Base-by-base conservation (phyloP, 2,329 filamentous ascomycete species). In the Stemphylium vesicarium region DNA sequence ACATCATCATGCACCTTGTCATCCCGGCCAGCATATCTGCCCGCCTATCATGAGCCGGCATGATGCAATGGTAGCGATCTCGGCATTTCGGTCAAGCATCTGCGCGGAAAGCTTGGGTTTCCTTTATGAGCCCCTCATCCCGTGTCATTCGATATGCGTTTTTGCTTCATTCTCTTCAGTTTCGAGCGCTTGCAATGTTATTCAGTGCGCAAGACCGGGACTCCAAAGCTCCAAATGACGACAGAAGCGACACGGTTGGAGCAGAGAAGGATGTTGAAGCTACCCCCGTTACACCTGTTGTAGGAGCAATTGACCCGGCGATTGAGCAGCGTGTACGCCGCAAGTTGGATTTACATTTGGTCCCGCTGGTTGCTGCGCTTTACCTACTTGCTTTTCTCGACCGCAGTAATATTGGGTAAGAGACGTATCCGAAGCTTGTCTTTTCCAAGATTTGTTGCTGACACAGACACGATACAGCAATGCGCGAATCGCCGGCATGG, bases 401-500 rank as follows among this genome's bases (percentile, higher is more conserved):
- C 42, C 65, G 75, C 13, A 72, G 66, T 4, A 77, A 77, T 43
- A 75, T 77, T 32, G 77, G 77, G 68, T 72, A 57, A 20, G 51
- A 48, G 8, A 16, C 6, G 32, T 1, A 31, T 22, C 22, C 6
- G 16, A 3, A 18, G 13, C 5, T 11, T 12, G 7, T 26, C 6
- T 24, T 24, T 7, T 24, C 22, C 22, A 13, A 15, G 38, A 11
- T 13, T 24, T n/a, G n/a, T 35, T 4, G 22, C 40, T 47, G 16
- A 49, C 44, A 20, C 9, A 18, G 42, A 31, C 26, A 49, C 20
- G n/a, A 20, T 20, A 4, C 4, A 69, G 71, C 10, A 79, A 78
- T 53, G 77, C 77, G 13, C 69, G 72, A 37, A 74, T 78, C 22
- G 77, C 77, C 0, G 77, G 77, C 7, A 74, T 78, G 73, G 60